These are phyloP conservation scores for Suillus fuscotomentosus DNA, from an alignment of 768 basidiomycete species.

Conservation along the genomic window DNA sequence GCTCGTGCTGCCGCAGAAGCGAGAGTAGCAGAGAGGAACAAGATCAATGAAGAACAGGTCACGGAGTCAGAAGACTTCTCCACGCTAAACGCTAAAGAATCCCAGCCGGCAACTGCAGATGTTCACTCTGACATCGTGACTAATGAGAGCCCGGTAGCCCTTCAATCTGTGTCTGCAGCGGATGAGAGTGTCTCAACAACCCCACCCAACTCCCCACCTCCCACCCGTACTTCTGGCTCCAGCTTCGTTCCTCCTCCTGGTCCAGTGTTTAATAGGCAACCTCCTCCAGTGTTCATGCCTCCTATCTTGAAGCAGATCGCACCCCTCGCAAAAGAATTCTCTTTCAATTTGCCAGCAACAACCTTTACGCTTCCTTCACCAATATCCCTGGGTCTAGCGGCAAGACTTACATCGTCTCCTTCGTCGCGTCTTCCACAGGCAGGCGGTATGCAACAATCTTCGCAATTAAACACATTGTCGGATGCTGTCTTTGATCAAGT, in stretches of 20 bases:
- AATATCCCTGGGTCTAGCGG: slow-evolving; percentile 44
- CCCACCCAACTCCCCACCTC: slow-evolving; percentile 56
- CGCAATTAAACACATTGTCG: slow-evolving; percentile 50
- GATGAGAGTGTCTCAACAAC: slow-evolving; percentile 51
- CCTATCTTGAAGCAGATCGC: slow-evolving; percentile 19
- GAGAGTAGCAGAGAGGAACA: slow-evolving; percentile 62
- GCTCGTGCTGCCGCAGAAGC: slow-evolving; percentile 67
- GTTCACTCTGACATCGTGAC: slow-evolving; percentile 51
- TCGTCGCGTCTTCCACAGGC: slow-evolving; percentile 15
- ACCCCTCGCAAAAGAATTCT: slow-evolving; percentile 25
- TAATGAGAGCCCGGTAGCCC: slow-evolving; percentile 29
- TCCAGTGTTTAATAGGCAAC: slow-evolving; percentile 61
- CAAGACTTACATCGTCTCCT: slow-evolving; percentile 30
- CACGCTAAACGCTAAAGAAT: slow-evolving; percentile 6
- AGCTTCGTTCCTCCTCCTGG: slow-evolving; percentile 35
- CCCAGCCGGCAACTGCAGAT: slow-evolving; percentile 8
- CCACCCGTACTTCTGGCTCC: slow-evolving; percentile 16
- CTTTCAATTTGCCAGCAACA: slow-evolving; percentile 35
- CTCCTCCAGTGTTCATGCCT: slow-evolving; percentile 27
- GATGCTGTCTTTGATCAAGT: slow-evolving; percentile 51
- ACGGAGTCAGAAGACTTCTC: slow-evolving; percentile 26
- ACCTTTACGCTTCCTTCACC: slow-evolving; percentile 44
- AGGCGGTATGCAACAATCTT: slow-evolving; percentile 44
- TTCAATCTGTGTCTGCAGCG: slow-evolving; percentile 13
- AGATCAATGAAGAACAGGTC: slow-evolving; percentile 35